phyloP scores from a whole-genome alignment of 345 rosid species.

The Pseudoturritis turrita region DNA sequence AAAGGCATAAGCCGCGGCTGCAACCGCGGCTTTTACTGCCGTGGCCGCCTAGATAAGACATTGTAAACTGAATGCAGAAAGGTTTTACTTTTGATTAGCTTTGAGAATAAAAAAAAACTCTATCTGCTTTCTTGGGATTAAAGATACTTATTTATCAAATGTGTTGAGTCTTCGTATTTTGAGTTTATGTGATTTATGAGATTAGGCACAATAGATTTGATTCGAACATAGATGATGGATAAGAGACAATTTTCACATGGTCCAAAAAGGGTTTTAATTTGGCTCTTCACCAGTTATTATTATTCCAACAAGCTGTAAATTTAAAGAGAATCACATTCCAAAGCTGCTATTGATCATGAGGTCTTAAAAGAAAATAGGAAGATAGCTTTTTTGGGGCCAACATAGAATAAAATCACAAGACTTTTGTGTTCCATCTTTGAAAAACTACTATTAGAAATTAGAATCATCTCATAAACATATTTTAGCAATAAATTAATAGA shows the following conservation, averaged over 20 bases:
- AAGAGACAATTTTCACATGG: conserved; percentile 18
- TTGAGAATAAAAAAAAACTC: conserved; percentile 8
- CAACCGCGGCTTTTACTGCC: neutral
- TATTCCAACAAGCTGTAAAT: conserved; percentile 19
- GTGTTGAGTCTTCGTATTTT: neutral
- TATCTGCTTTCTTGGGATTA: conserved; percentile 17
- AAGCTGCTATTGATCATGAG: conserved; percentile 6
- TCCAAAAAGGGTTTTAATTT: neutral
- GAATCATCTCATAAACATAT: no score
- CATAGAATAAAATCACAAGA: neutral
- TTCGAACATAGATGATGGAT: conserved; percentile 23
- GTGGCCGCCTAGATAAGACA: neutral
- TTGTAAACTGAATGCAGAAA: conserved; percentile 3
- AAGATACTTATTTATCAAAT: conserved; percentile 4
- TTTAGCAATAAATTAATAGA: no score
- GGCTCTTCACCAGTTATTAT: conserved; percentile 12
- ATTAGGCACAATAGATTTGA: neutral
- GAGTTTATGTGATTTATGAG: conserved; percentile 5
- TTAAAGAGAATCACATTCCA: conserved; percentile 28
- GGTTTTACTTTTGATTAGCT: conserved; percentile 2
- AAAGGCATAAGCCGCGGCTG: neutral
- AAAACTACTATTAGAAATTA: neutral
- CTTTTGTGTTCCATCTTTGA: neutral
- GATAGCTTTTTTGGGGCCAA: neutral
- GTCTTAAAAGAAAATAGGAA: neutral